A percentile compares a stretch with the other conserved stretches of the same genome.
Conservation (phyloP, 179 eudicot species). For the Monotropa hypopitys region DNA sequence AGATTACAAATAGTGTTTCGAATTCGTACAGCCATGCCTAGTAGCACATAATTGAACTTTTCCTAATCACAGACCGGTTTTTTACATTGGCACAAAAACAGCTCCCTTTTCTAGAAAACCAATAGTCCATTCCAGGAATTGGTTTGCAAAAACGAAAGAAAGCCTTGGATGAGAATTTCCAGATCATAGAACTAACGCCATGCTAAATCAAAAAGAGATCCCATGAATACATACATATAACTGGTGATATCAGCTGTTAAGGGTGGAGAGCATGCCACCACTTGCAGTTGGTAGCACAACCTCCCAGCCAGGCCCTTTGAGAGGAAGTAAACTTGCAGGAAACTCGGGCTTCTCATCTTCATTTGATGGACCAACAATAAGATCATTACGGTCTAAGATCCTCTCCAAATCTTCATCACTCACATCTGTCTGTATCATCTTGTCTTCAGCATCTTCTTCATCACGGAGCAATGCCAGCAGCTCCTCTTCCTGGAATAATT, state of each 20-base stretch:
- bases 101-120: background rate
- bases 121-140: background rate
- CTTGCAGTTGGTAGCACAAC: conserved; percentile 61
- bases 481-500: conserved; percentile 62
- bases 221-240: background rate
- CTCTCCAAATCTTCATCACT: conserved; percentile 73
- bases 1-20: background rate
- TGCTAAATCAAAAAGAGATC: background rate
- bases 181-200: background rate
- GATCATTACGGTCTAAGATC: conserved; percentile 71
- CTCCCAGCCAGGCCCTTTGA: conserved; percentile 98
- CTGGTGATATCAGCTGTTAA: conserved; percentile 33
- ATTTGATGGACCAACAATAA: conserved; percentile 21
- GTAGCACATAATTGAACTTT: background rate
- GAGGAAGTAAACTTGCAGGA: conserved; percentile 35
- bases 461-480: conserved; percentile 68
- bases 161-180: background rate
- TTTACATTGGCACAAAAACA: background rate
- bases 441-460: conserved; percentile 68
- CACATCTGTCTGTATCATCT: conserved; percentile 69
- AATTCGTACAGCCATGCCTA: background rate
- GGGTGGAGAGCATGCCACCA: conserved; percentile 75
- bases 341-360: conserved; percentile 19
- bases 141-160: conserved; percentile 3
- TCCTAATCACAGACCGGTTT: background rate